Evolutionary conservation across 306 rosid species (phyloP).

Genomic region (Trifolium dubium): DNA sequence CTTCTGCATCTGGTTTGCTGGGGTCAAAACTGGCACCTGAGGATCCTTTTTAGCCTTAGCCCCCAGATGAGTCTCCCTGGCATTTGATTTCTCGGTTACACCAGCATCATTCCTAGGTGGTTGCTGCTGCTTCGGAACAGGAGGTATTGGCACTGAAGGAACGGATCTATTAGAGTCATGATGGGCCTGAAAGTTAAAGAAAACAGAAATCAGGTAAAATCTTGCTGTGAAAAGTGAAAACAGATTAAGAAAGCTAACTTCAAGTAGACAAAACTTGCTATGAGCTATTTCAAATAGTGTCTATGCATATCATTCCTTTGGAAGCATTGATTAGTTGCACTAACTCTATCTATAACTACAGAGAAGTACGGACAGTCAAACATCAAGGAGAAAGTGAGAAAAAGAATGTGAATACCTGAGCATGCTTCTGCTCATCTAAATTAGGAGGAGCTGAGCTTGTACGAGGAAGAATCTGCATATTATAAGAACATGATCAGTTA

Average conservation of each 20-base stretch:
- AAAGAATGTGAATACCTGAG: conserved; percentile 59
- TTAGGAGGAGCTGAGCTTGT: conserved; percentile 98
- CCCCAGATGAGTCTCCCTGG: conserved; percentile 53
- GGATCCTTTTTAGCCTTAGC: conserved; percentile 62
- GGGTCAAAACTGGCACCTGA: conserved; percentile 51
- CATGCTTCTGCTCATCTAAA: conserved; percentile 90
- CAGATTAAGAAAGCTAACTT: conserved; percentile 19
- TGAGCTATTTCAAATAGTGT: conserved; percentile 7
- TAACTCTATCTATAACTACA: conserved; percentile 21
- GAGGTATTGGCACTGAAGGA: conserved; percentile 68
- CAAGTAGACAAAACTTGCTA: conserved; percentile 15
- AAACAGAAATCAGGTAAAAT: conserved; percentile 35
- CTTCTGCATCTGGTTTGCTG: conserved; percentile 68
- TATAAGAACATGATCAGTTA: conserved; percentile 37
- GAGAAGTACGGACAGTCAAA: conserved; percentile 30
- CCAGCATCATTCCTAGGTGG: conserved; percentile 66
- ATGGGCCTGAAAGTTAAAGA: conserved; percentile 60
- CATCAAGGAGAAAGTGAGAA: neutral
- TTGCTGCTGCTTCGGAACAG: conserved; percentile 78
- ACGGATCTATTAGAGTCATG: conserved; percentile 59
- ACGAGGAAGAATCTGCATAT: conserved; percentile 85
- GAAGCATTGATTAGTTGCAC: neutral
- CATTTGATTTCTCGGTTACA: conserved; percentile 54
- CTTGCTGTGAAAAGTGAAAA: conserved; percentile 12
- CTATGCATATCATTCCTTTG: neutral